These are phyloP conservation scores for Candida ponderosae DNA, from an alignment of 805 yeast genomes.

Conservation along the genomic window DNA sequence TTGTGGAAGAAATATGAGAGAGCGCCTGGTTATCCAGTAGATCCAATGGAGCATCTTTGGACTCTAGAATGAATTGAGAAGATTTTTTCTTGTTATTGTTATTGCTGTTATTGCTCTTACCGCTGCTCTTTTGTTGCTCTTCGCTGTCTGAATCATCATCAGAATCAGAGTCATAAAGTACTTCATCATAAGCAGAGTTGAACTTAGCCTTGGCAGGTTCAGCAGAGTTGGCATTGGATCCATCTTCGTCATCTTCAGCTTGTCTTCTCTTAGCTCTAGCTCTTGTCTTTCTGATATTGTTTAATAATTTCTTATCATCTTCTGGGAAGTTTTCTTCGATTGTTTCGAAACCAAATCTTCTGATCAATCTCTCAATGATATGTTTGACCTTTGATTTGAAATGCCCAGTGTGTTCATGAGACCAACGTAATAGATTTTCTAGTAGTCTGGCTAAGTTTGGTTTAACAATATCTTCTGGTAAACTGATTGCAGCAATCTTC, in stretches of 20 bases:
- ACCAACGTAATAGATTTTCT: constrained; percentile 77
- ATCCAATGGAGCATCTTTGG: constrained; percentile 76
- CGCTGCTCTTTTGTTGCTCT: constrained; percentile 12
- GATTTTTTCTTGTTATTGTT: constrained; percentile 25
- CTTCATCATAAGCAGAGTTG: constrained; percentile 89
- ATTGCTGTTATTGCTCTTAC: background rate
- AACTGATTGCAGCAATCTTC: constrained; percentile 75
- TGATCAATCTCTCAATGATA: constrained; percentile 80
- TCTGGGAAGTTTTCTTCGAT: constrained; percentile 83
- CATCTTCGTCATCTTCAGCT: constrained; percentile 33
- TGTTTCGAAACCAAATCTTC: constrained; percentile 86
- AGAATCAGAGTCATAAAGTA: constrained; percentile 68
- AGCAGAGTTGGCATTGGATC: constrained; percentile 12
- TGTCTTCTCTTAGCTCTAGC: constrained; percentile 78
- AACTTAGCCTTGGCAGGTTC: constrained; percentile 37
- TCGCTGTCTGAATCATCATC: constrained; percentile 45
- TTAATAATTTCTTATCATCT: constrained; percentile 74
- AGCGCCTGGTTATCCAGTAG: constrained; percentile 78
- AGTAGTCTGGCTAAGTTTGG: constrained; percentile 60
- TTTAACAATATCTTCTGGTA: constrained; percentile 71
- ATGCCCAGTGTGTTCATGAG: constrained; percentile 93
- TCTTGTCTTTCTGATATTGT: constrained; percentile 78
- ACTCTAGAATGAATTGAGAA: constrained; percentile 68
- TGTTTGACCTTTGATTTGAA: constrained; percentile 91
- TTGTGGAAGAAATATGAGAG: constrained; percentile 83